These are phyloP conservation scores for Silene conica DNA, from an alignment of 148 eudicot genomes.

Conservation along the genomic window DNA sequence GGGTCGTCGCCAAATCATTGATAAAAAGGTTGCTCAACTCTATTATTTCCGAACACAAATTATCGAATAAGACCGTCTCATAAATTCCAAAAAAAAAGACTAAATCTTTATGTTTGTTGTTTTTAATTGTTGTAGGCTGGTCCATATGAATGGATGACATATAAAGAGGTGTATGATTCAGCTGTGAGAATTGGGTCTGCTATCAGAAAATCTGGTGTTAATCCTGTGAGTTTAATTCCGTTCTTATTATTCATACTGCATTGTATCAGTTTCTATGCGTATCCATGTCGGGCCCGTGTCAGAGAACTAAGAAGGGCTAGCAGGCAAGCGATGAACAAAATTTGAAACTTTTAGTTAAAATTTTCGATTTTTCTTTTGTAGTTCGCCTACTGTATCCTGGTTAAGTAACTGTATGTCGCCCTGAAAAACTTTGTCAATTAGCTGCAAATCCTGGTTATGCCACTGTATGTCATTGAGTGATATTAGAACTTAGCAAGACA, in stretches of 20 bases:
- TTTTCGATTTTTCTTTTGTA: too few relatives aligned
- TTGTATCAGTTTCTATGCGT: background rate
- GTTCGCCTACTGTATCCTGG: too few relatives aligned
- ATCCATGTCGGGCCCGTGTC: too few relatives aligned
- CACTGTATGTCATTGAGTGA: background rate
- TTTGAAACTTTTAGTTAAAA: too few relatives aligned
- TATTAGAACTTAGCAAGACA: background rate
- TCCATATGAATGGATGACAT: conserved; percentile 60
- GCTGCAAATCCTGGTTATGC: background rate
- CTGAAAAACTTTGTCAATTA: background rate
- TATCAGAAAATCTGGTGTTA: conserved; percentile 55
- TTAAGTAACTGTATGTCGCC: too few relatives aligned
- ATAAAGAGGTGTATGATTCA: conserved; percentile 52
- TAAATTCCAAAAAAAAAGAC: too few relatives aligned
- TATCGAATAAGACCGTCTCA: too few relatives aligned
- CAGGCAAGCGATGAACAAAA: too few relatives aligned
- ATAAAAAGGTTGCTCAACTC: conserved; percentile 43
- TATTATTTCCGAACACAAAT: too few relatives aligned
- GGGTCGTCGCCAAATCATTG: conserved; percentile 65
- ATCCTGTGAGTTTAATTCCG: conserved; percentile 52
- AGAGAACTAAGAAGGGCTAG: too few relatives aligned
- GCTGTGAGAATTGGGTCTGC: conserved; percentile 57
- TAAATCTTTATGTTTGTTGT: background rate
- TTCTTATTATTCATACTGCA: background rate
- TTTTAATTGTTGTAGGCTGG: conserved; percentile 47